A percentile compares a stretch with the other conserved stretches of the same genome.
Evolutionary conservation across 345 rosid genomes (phyloP).

Genomic region (Hevea brasiliensis): DNA sequence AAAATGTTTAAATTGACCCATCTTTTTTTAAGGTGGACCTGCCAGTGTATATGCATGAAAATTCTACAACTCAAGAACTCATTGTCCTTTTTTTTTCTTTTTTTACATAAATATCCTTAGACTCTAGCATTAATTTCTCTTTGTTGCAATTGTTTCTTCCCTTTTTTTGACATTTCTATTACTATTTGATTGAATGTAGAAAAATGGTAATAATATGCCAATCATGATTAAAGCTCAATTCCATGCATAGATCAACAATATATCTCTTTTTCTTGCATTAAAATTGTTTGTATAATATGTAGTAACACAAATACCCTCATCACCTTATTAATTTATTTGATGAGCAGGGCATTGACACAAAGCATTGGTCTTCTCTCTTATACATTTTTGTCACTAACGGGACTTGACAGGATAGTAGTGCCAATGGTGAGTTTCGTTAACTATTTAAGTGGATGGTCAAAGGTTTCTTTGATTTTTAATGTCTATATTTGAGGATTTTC

Average conservation of each 20-base stretch:
- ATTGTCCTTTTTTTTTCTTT: too few species aligned
- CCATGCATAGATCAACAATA: background rate
- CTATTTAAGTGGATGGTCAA: background rate
- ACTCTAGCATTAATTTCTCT: too few species aligned
- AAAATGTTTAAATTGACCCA: too few species aligned
- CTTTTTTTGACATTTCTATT: background rate
- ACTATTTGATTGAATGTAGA: background rate
- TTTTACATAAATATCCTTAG: too few species aligned
- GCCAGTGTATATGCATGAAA: too few species aligned
- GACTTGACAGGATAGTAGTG: conserved; percentile 81
- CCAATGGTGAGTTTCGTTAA: conserved; percentile 74
- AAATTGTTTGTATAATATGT: background rate
- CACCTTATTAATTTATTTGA: conserved; percentile 18
- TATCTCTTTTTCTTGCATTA: background rate
- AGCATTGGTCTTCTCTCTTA: conserved; percentile 91
- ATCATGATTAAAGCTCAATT: background rate
- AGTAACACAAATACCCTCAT: background rate
- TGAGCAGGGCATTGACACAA: conserved; percentile 57
- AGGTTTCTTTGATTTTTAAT: background rate
- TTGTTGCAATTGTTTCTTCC: background rate
- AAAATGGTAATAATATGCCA: background rate
- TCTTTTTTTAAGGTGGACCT: too few species aligned
- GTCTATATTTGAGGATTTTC: background rate
- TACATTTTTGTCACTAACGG: conserved; percentile 69
- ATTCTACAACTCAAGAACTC: too few species aligned